Base-by-base conservation (phyloP, 2,329 filamentous ascomycete species). In the Cryphonectria naterciae region DNA sequence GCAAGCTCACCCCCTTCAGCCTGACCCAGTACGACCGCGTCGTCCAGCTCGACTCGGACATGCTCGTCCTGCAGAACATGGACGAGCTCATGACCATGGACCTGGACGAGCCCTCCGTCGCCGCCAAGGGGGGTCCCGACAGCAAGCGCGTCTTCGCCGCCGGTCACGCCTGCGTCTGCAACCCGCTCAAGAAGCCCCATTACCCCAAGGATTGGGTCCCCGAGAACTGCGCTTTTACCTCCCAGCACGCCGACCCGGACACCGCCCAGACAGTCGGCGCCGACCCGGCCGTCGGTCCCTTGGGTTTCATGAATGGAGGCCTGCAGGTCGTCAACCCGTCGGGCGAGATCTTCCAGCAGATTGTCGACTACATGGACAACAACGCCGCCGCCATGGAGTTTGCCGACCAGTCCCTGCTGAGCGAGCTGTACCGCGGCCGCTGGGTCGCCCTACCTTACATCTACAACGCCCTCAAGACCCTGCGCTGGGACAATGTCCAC, bases 81-180 rank as follows among this genome's bases (percentile, higher is more conserved):
- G 94, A 97, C 79, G 94, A 97, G 83, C 84, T 97, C 75, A 97
- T 97, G 93, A 89, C 93, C n/a, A 76, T 97, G 65, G 83, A 88
- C 73, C 87, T 97, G 62, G 77, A 78, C 74, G 68, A 63, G 6
- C 73, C 76, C 54, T 69, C 73, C 22, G 65, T 25, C 56, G 73
- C 69, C 52, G 72, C 71, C 11, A 35, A 70, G 35, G 74, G 73
- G 11, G 54, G 68, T 15, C 69, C 73, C 15, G 83, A 82, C 25
- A 89, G 91, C 32, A 78, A 85, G 61, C 85, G 87, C 61, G 92
- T 97, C 46, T 95, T 97, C 80, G 94, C 93, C 1, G 93, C 93
- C 5, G 89, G 90, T 74, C 93, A 95, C 81, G 94, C 94, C 6
- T 97, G 94, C 81, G 90, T 94, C 25, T 97, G 94, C 83, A 97